Evolutionary conservation across 2,329 filamentous ascomycete species (phyloP), one percentile per base, ranked within the genome.

Genomic region (Sporothrix globosa): DNA sequence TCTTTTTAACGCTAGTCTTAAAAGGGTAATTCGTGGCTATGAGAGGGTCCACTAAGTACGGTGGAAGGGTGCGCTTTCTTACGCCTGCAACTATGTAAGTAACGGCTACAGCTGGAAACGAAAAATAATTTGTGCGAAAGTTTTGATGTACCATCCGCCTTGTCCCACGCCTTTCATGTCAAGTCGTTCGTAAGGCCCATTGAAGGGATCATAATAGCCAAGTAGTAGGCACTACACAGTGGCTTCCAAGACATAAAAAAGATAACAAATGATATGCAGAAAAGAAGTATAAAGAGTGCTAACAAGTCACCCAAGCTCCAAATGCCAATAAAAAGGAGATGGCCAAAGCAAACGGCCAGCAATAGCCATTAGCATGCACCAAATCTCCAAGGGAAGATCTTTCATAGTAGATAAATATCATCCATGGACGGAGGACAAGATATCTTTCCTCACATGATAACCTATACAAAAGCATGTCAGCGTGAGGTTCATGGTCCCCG

Each of bases 381-480:
- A 69, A 24, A 48, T 46, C 4, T 34, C 27, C 14, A 68, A 30
- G 24, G 14, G 24, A 68, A 44, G 27, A 34, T 34, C 34, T 34
- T 34, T 34, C 7, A 34, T 34, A 34, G 34, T 34, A 34, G 34
- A 34, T 9, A 34, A 34, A 34, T 34, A 9, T 9, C 34, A 34
- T 34, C 5, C 34, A 6, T 34, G 34, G 9, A 34, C 34, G 34
- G 34, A 21, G 30, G 1, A 63, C 21, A 46, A 9, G 3, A 46
- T 46, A 56, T 65, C 3, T 27, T n/a, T 19, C 5, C 34, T 71
- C 67, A 71, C 70, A 71, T 71, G 17, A 71, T 67, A 41, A 61
- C 34, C 70, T 71, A 9, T 2, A 41, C 2, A 3, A 5, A 2
- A 6, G 3, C 4, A 19, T 69, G 67, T 71, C 52, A 71, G 70